These are phyloP conservation scores for Coemansia sp. DNA, from an alignment of 192 early-diverging fungal species.

Conservation along the genomic window DNA sequence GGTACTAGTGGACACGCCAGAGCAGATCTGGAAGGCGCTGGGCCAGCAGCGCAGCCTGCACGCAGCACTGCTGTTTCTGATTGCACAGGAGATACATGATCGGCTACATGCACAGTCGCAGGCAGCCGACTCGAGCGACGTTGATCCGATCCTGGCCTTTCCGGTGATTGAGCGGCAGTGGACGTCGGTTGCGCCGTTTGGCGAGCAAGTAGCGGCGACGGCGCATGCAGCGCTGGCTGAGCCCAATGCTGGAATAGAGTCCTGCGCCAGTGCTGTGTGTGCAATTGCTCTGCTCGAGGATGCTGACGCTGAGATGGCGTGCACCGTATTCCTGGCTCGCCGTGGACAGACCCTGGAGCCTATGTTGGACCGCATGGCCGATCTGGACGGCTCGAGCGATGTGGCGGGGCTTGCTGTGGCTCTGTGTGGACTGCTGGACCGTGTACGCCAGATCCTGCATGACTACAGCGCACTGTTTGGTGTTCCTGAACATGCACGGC, in stretches of 20 bases:
- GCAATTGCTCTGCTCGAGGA: constrained; percentile 41
- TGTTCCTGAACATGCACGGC: constrained; percentile 5
- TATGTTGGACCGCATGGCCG: constrained; percentile 12
- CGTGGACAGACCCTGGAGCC: constrained; percentile 31
- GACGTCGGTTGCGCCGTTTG: constrained; percentile 35
- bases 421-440: constrained; percentile 28
- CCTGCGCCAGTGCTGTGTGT: constrained; percentile 29
- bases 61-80: constrained; percentile 42
- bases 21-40: constrained; percentile 49
- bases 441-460: constrained; percentile 19
- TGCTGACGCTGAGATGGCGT: constrained; percentile 36
- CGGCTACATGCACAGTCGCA: constrained; percentile 19
- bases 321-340: constrained; percentile 36
- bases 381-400: not conserved
- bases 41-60: constrained; percentile 31
- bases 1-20: constrained; percentile 46
- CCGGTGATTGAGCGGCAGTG: constrained; percentile 47
- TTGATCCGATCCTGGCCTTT: constrained; percentile 38
- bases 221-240: constrained; percentile 17
- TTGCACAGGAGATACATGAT: constrained; percentile 34
- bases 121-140: not conserved
- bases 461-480: constrained; percentile 39
- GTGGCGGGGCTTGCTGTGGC: constrained; percentile 4
- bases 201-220: constrained; percentile 27
- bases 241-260: constrained; percentile 11